phyloP scores from a whole-genome alignment of 163 green algal genomes.

The Scenedesmus sp. region DNA sequence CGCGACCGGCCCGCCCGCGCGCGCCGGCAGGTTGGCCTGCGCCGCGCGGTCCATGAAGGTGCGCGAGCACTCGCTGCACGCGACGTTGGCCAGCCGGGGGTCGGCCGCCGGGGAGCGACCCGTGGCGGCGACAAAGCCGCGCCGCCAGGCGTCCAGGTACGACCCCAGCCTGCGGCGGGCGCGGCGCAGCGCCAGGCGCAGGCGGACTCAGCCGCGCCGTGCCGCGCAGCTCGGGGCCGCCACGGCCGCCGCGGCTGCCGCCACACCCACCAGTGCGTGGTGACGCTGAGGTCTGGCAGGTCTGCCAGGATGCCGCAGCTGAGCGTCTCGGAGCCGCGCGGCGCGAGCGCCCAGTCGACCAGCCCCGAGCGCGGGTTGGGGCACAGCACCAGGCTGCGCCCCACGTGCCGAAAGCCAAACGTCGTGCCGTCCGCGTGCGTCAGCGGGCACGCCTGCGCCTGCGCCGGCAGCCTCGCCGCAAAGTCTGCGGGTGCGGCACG shows the following conservation, averaged over 20 bases:
- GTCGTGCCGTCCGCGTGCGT: not conserved
- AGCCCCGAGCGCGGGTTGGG: slow-evolving; percentile 4
- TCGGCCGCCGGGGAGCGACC: not conserved
- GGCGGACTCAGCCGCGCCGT: no score
- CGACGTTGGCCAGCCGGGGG: not conserved
- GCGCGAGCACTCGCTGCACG: slow-evolving; percentile 8
- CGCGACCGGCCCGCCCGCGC: slow-evolving; percentile 6
- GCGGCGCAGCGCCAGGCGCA: no score
- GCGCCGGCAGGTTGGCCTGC: slow-evolving; percentile 28
- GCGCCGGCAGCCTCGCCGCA: slow-evolving; percentile 24
- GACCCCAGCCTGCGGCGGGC: no score
- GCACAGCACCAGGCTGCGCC: slow-evolving; percentile 12
- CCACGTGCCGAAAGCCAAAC: slow-evolving; percentile 15
- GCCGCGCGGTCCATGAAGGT: not conserved
- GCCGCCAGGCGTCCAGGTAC: slow-evolving; percentile 27
- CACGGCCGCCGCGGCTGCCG: no score
- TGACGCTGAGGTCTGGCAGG: slow-evolving; percentile 18
- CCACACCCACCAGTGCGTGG: slow-evolving; percentile 32
- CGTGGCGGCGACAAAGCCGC: not conserved
- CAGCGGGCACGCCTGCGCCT: slow-evolving; percentile 5
- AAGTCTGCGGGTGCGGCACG: no score
- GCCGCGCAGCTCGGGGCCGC: no score
- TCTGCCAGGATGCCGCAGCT: not conserved
- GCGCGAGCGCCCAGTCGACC: not conserved
- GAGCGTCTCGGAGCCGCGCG: slow-evolving; percentile 10